These are phyloP conservation scores for Mycena vulgaris DNA, from an alignment of 768 basidiomycete genomes.

Conservation along the genomic window DNA sequence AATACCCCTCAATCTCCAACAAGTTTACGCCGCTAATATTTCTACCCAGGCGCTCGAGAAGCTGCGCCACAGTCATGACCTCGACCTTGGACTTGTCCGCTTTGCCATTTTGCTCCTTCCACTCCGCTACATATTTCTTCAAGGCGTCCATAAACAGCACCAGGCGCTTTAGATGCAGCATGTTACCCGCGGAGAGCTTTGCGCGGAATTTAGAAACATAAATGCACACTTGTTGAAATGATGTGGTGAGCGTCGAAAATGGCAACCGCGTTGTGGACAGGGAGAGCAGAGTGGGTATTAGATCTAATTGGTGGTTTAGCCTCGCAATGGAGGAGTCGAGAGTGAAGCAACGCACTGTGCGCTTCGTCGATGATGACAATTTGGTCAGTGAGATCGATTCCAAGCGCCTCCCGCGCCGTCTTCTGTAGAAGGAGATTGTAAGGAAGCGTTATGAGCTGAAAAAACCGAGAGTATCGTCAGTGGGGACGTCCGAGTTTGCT, in stretches of 20 bases:
- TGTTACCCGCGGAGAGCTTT: constrained; percentile 80
- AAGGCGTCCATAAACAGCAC: constrained; percentile 81
- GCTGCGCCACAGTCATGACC: constrained; percentile 77
- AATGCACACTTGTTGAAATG: constrained; percentile 80
- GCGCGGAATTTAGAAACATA: constrained; percentile 87
- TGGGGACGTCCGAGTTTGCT: neutral
- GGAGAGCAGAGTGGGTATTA: constrained; percentile 91
- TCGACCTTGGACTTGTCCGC: constrained; percentile 51
- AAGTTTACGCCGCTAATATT: constrained; percentile 85
- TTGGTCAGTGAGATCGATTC: constrained; percentile 88
- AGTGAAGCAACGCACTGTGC: constrained; percentile 78
- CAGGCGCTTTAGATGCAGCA: constrained; percentile 86
- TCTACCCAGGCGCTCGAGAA: constrained; percentile 77
- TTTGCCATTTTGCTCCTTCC: constrained; percentile 58
- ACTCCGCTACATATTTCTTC: constrained; percentile 69
- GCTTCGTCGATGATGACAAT: constrained; percentile 96
- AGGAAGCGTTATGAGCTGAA: constrained; percentile 89
- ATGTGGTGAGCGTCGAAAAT: constrained; percentile 67
- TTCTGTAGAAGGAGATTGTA: constrained; percentile 93
- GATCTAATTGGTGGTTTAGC: constrained; percentile 62
- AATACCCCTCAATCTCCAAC: constrained; percentile 85
- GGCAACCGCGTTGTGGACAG: constrained; percentile 83
- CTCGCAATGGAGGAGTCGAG: neutral
- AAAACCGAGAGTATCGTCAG: constrained; percentile 2
- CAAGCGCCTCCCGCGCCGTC: constrained; percentile 87